Base-by-base conservation (phyloP, 805 yeast genomes). In the Saturnispora serradocipensis region DNA sequence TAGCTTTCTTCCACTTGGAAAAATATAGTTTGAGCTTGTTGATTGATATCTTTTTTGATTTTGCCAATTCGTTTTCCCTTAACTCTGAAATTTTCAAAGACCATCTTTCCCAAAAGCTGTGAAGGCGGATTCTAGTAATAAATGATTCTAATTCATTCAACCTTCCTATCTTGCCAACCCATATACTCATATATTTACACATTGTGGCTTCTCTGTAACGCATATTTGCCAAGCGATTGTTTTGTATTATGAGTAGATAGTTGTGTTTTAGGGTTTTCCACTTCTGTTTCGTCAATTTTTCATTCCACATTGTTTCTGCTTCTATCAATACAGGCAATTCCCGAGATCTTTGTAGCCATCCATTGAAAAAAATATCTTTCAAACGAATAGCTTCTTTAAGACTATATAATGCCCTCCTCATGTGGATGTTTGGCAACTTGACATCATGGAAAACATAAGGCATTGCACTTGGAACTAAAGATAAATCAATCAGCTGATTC, bases 391-490 rank as follows among this genome's bases (percentile, higher is more conserved):
- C 54, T 16, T 51, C 55, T 40, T 59, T 60, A 6, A 56, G 55
- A 18, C 40, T n/a, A 22, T 57, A 55, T 22, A 64, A 34, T 6
- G 67, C 65, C 52, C 54, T 58, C 20, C 68, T 54, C 66, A 64
- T 63, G 27, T 57, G 57, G 3, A 58, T 51, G 2, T 62, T 57
- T 0, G 69, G 67, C 2, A 59, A 44, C 2, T 38, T 20, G 2
- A 45, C 43, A 3, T 59, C 60, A 11, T 54, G 54, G 25, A 50
- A 57, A 0, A 40, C 6, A 32, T 58, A 58, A 1, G 58, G 57
- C 46, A 57, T 59, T 1, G 65, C 58, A 24, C 61, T 61, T 4
- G 67, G 67, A n/a, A 63, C 54, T 24, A 61, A 43, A 1, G 65
- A 60, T n/a, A 63, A 45, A 13, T 58, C 56, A 34, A 55, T 51